Evolutionary conservation across 495 filamentous ascomycete genomes (phyloP).

Genomic region (Penicillium manginii): DNA sequence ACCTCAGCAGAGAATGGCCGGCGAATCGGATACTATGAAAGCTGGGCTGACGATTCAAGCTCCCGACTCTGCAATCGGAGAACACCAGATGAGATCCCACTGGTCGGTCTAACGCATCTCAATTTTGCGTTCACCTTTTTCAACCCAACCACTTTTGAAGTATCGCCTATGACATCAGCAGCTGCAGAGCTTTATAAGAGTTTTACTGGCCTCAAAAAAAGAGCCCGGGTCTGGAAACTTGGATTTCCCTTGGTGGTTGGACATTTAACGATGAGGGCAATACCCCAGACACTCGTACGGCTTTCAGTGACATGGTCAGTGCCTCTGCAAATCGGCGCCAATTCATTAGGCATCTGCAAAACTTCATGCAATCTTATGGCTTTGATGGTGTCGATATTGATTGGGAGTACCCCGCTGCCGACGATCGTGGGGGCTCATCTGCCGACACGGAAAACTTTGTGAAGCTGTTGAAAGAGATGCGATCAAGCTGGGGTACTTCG

Average conservation of each 20-base stretch:
- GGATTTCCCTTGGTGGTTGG: slow-evolving; percentile 51
- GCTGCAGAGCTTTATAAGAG: slow-evolving; percentile 19
- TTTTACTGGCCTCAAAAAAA: slow-evolving; percentile 40
- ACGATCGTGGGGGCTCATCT: slow-evolving; percentile 39
- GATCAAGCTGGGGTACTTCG: slow-evolving; percentile 28
- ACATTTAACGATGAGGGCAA: slow-evolving; percentile 37
- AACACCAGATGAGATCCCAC: slow-evolving; percentile 11
- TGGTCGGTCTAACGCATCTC: slow-evolving; percentile 41
- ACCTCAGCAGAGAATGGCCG: neutral
- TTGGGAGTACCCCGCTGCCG: slow-evolving; percentile 57
- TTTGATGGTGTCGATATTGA: slow-evolving; percentile 63
- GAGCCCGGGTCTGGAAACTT: slow-evolving; percentile 35
- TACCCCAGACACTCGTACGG: slow-evolving; percentile 6
- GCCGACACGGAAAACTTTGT: slow-evolving; percentile 49
- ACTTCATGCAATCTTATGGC: slow-evolving; percentile 50
- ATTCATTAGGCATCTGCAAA: slow-evolving; percentile 47
- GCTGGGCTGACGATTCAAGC: neutral
- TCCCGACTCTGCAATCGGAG: slow-evolving; percentile 7
- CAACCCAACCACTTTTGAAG: slow-evolving; percentile 39
- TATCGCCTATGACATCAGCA: slow-evolving; percentile 13
- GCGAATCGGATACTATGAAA: slow-evolving; percentile 22
- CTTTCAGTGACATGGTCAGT: slow-evolving; percentile 37
- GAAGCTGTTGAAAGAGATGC: slow-evolving; percentile 39
- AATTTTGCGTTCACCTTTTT: slow-evolving; percentile 38
- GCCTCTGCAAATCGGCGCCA: slow-evolving; percentile 31